Conservation (phyloP, 345 rosid species). For the Laguncularia racemosa region DNA sequence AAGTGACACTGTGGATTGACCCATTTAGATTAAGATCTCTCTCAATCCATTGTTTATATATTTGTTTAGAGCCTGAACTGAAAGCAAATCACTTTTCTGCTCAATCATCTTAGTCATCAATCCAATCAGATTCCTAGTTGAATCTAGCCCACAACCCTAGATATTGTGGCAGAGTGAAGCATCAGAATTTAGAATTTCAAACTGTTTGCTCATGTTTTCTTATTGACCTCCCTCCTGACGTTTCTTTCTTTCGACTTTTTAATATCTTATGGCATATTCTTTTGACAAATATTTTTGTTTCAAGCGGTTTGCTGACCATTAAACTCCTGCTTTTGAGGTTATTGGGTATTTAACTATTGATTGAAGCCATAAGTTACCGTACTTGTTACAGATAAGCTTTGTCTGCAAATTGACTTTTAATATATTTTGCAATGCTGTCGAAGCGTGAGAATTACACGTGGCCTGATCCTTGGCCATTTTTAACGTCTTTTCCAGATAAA, state of each 20-base stretch:
- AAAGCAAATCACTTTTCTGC: neutral
- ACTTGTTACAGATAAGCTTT: constrained; percentile 24
- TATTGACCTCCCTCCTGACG: no score
- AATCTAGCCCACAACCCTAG: neutral
- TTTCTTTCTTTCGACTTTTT: no score
- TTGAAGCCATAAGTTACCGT: constrained; percentile 14
- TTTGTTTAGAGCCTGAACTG: neutral
- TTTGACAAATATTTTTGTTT: constrained; percentile 1
- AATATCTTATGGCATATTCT: no score
- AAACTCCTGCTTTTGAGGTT: constrained; percentile 23
- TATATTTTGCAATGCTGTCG: neutral
- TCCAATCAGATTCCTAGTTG: neutral
- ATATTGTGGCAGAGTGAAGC: neutral
- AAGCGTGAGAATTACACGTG: neutral
- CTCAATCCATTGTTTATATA: neutral
- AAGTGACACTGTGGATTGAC: neutral
- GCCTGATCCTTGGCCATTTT: constrained; percentile 19
- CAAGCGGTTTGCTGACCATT: constrained; percentile 4
- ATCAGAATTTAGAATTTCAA: no score
- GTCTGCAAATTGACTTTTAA: constrained; percentile 16
- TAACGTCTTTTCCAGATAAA: constrained; percentile 22
- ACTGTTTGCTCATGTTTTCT: no score
- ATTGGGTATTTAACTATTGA: constrained; percentile 12
- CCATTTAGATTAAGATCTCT: neutral
- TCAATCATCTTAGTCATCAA: constrained; percentile 2